Conservation (phyloP, 2,329 filamentous ascomycete genomes). For the Mycosphaerella sp. region DNA sequence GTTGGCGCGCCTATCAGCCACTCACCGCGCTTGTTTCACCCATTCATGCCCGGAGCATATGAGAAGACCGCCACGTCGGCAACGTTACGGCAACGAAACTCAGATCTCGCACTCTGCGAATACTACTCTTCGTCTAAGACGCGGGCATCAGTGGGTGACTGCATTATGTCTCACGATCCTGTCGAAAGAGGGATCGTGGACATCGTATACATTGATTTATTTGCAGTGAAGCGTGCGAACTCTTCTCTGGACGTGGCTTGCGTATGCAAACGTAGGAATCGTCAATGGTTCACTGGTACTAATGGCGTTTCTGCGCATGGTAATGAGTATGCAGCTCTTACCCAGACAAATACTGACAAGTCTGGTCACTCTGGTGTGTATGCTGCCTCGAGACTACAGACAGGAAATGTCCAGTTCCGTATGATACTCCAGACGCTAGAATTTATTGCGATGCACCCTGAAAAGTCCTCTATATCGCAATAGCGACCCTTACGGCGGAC, state of each 20-base stretch:
- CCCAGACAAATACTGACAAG: no score
- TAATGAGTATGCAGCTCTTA: no score
- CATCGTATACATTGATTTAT: neutral
- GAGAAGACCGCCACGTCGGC: neutral
- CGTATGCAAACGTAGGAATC: neutral
- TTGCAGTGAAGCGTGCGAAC: neutral
- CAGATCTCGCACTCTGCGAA: slow-evolving; percentile 1
- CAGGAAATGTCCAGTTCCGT: no score
- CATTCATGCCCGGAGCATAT: neutral
- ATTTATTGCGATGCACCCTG: no score
- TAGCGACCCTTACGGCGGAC: no score
- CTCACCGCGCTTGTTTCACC: slow-evolving; percentile 6
- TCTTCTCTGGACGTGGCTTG: neutral
- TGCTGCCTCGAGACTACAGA: no score
- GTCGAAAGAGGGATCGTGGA: neutral
- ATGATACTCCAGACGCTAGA: no score
- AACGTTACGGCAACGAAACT: neutral
- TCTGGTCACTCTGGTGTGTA: no score
- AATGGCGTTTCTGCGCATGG: no score
- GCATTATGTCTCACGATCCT: slow-evolving; percentile 5
- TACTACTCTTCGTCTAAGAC: neutral
- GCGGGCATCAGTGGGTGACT: slow-evolving; percentile 6
- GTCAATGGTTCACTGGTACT: no score
- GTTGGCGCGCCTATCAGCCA: neutral
- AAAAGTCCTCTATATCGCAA: no score